Evolutionary conservation across 495 filamentous ascomycete species (phyloP), one percentile per base, ranked within the genome.

Genomic region (Acidiella bohemica): DNA sequence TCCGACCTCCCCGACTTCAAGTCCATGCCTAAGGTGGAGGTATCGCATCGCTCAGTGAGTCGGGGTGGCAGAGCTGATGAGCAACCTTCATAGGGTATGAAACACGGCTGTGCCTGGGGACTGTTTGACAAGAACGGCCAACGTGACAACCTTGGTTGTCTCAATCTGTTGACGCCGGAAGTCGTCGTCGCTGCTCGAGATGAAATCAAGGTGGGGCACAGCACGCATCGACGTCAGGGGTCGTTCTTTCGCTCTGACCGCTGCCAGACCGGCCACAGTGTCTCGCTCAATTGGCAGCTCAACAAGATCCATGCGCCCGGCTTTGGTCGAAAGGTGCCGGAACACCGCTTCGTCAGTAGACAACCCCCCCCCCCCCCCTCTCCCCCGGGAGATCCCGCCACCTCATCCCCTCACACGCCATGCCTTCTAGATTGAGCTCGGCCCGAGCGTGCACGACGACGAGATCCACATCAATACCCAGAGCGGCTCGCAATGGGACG

Each of bases 401-500:
- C n/a, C n/a, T n/a, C n/a, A n/a, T n/a, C n/a, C n/a, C n/a, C n/a
- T n/a, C n/a, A n/a, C n/a, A n/a, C n/a, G n/a, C n/a, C n/a, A n/a
- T n/a, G n/a, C n/a, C n/a, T n/a, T n/a, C n/a, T n/a, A n/a, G n/a
- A n/a, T n/a, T n/a, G n/a, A n/a, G n/a, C n/a, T n/a, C 14, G 65
- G 65, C 22, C 46, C n/a, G 42, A 42, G 23, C 18, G 40, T 43
- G 4, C 32, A 36, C 24, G 32, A 43, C 17, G 40, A 43, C 20
- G 40, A 48, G 33, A 18, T 48, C n/a, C 39, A 48, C 21, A 36
- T 48, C 39, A 48, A 48, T 17, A 48, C 44, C 2, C 44, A 48
- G 18, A 35, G 30, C 23, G 59, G 47, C 25, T 59, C 50, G 45
- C 69, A 59, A 42, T 63, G n/a, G n/a, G n/a, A n/a, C n/a, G n/a